Evolutionary conservation across 192 early-diverging fungal genomes (phyloP).

Genomic region (Kappamyces sp.): DNA sequence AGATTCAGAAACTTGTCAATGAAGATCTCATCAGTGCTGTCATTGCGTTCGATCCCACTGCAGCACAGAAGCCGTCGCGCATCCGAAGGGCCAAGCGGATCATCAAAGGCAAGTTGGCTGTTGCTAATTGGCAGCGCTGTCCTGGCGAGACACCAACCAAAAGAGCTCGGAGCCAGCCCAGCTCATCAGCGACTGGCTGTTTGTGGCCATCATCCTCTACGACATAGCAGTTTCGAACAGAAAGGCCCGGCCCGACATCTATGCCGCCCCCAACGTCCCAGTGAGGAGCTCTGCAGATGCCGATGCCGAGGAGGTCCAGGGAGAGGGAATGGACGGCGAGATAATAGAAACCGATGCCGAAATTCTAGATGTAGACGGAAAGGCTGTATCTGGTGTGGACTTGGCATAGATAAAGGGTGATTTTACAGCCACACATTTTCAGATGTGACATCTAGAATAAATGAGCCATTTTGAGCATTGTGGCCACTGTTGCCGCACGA

Average conservation of each 20-base stretch:
- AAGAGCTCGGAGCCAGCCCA: slow-evolving; percentile 44
- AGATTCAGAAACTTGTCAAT: slow-evolving; percentile 39
- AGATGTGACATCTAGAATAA: no score
- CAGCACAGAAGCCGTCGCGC: slow-evolving; percentile 43
- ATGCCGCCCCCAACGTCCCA: no score
- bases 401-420: no score
- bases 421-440: no score
- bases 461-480: no score
- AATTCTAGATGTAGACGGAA: no score
- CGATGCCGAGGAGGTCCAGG: no score
- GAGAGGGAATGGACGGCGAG: no score
- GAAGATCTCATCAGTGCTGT: slow-evolving; percentile 43
- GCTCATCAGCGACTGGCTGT: slow-evolving; percentile 49
- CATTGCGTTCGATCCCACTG: slow-evolving; percentile 51
- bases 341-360: no score
- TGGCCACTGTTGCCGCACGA: no score
- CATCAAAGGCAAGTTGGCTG: slow-evolving; percentile 35
- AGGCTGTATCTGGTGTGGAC: no score
- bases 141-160: slow-evolving; percentile 36
- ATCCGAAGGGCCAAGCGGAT: slow-evolving; percentile 42
- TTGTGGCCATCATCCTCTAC: slow-evolving; percentile 39
- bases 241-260: slow-evolving; percentile 31
- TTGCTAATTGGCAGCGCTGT: slow-evolving; percentile 12
- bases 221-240: slow-evolving; percentile 36
- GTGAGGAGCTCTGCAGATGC: no score